A percentile compares a stretch with the other conserved stretches of the same genome.
These are phyloP conservation scores for Sparassis latifolia DNA, from an alignment of 1,284 basidiomycete species.

Conservation along the genomic window DNA sequence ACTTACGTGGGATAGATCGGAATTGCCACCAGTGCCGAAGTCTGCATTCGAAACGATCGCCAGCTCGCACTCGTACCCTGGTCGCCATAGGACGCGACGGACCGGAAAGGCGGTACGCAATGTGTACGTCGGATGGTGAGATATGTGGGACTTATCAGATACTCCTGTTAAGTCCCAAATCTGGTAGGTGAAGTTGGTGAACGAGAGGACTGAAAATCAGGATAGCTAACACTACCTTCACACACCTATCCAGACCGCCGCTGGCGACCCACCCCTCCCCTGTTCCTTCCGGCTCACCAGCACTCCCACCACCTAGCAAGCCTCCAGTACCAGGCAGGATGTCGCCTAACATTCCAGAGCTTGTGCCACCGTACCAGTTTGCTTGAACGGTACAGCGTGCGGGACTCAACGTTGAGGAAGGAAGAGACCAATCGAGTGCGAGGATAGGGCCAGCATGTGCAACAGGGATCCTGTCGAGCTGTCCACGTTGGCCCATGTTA, in stretches of 20 bases:
- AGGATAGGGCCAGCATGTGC: conserved; percentile 77
- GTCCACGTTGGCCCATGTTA: conserved; percentile 62
- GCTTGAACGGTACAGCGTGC: conserved; percentile 7
- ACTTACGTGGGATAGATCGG: conserved; percentile 5
- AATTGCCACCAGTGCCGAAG: conserved; percentile 30
- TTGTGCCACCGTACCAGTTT: conserved; percentile 22
- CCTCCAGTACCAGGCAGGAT: conserved; percentile 15
- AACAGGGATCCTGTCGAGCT: conserved; percentile 68
- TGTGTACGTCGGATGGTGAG: conserved; percentile 60
- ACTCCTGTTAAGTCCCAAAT: conserved; percentile 71
- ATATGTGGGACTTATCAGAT: conserved; percentile 42
- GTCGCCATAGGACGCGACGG: conserved; percentile 73
- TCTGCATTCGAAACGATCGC: conserved; percentile 66
- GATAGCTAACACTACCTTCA: conserved; percentile 48
- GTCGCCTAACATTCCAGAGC: conserved; percentile 21
- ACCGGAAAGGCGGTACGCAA: conserved; percentile 75
- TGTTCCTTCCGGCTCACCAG: conserved; percentile 21
- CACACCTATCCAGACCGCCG: conserved; percentile 74
- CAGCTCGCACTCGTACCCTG: conserved; percentile 74
- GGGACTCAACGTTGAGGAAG: conserved; percentile 9
- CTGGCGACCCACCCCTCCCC: conserved; percentile 77
- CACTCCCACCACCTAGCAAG: conserved; percentile 9
- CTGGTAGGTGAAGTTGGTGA: conserved; percentile 27
- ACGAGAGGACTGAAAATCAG: not conserved
- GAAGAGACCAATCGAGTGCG: conserved; percentile 68